These are phyloP conservation scores for Alnus rubra DNA, from an alignment of 306 rosid genomes.

Conservation along the genomic window DNA sequence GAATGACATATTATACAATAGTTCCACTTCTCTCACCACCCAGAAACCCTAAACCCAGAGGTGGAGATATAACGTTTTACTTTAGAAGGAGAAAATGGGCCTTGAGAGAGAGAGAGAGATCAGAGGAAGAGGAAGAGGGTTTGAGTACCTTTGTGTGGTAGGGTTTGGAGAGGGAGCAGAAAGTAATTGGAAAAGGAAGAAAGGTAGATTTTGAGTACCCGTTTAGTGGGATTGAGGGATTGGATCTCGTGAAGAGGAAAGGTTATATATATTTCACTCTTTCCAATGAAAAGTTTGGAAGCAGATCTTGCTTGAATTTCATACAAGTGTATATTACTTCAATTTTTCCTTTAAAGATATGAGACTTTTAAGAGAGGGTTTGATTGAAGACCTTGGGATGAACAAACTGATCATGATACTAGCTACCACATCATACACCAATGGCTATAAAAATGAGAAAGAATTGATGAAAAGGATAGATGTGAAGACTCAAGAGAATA, in stretches of 20 bases:
- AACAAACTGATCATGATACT: background rate
- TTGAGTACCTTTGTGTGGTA: background rate
- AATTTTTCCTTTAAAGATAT: background rate
- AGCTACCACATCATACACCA: slow-evolving; percentile 1
- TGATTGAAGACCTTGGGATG: slow-evolving; percentile 28
- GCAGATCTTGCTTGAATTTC: slow-evolving; percentile 50
- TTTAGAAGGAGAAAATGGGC: slow-evolving; percentile 1
- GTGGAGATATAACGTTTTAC: slow-evolving; percentile 3
- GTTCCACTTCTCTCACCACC: background rate
- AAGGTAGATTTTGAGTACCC: slow-evolving; percentile 17
- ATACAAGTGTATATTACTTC: slow-evolving; percentile 1
- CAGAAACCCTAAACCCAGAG: slow-evolving; percentile 7
- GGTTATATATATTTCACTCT: slow-evolving; percentile 40
- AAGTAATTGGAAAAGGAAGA: background rate
- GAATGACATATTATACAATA: background rate
- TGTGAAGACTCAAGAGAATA: background rate
- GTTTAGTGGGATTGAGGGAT: slow-evolving; percentile 32
- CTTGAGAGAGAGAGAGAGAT: slow-evolving; percentile 7
- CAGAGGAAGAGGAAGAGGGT: background rate
- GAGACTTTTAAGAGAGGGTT: slow-evolving; percentile 24
- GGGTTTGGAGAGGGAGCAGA: slow-evolving; percentile 8
- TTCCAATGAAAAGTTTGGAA: slow-evolving; percentile 40
- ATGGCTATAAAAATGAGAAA: slow-evolving; percentile 2
- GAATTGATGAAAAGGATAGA: background rate
- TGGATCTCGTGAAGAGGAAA: slow-evolving; percentile 62